Base-by-base conservation (phyloP, 78 protist species). In the Creolimax fragrantissima region DNA sequence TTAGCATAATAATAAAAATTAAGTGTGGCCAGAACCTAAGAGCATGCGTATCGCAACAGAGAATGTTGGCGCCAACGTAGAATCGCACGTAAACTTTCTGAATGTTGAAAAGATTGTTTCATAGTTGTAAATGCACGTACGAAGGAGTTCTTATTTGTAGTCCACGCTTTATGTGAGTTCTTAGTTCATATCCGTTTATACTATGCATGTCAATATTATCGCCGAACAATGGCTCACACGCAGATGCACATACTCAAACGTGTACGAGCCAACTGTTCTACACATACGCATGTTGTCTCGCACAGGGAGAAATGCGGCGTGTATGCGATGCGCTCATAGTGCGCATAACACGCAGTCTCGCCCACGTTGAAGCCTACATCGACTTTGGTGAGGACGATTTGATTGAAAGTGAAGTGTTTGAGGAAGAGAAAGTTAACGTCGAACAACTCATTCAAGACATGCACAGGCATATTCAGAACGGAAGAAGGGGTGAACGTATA, bases 301-400 rank as follows among this genome's bases (percentile, higher is more conserved):
- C 58, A n/a, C 92, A 93, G 93, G 96, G 96, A 5, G 92, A 39
- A n/a, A 44, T 91, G 43, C 5, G 93, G 5, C 35, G 74, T 3
- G 44, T 81, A 32, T 92, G 44, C 81, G 84, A 92, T 3, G 81
- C 58, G 4, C 93, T 94, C 96, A 17, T 81, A 4, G 43, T 4
- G 3, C 74, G 37, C 58, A 41, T 96, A 5, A 3, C 88, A n/a
- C 7, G 42, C 42, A 2, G 74, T 43, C 47, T 95, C 66, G 98
- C 98, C 2, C 94, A 96, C 89, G 86, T 94, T 44, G 97, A 96
- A 88, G 99, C 98, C 43, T 84, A 93, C 45, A 95, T 98, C 32
- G 99, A 98, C 47, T 98, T 97, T 90, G 98, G 97, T 35, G 98
- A 98, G 41, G 97, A 95, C 58, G 96, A 95, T 32, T 93, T 93